These are phyloP conservation scores for Irpex sp. DNA, from an alignment of 1,284 basidiomycete genomes.

Conservation along the genomic window DNA sequence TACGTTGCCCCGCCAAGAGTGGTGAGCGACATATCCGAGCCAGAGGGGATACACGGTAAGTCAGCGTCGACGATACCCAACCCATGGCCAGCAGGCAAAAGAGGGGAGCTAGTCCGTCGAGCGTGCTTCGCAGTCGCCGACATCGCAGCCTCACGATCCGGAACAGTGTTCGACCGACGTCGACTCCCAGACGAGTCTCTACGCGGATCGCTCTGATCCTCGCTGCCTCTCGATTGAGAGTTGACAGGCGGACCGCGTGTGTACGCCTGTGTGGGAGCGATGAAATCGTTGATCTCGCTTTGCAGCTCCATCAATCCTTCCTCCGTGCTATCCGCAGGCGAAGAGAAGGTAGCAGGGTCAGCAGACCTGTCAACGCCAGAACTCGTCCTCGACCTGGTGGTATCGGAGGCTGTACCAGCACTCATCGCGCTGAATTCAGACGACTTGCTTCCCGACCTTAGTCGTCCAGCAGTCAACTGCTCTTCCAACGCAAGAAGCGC, in stretches of 20 bases:
- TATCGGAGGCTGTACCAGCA: background rate
- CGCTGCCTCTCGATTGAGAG: background rate
- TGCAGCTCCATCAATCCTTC: constrained; percentile 29
- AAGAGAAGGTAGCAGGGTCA: constrained; percentile 13
- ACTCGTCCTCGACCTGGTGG: constrained; percentile 4
- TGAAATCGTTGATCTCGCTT: constrained; percentile 25
- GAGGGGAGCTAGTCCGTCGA: constrained; percentile 26
- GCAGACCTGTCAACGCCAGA: constrained; percentile 5
- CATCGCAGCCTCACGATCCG: constrained; percentile 11
- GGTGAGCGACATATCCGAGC: constrained; percentile 16
- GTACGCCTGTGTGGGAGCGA: constrained; percentile 15
- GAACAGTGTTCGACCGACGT: constrained; percentile 24
- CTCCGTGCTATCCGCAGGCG: constrained; percentile 25
- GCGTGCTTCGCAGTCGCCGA: constrained; percentile 14
- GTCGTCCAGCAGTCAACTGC: constrained; percentile 7
- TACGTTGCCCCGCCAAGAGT: constrained; percentile 14
- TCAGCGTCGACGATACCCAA: background rate
- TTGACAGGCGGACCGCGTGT: background rate
- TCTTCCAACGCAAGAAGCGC: constrained; percentile 6
- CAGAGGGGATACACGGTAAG: constrained; percentile 10
- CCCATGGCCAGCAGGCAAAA: constrained; percentile 14
- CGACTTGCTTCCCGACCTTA: constrained; percentile 16
- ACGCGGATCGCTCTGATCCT: background rate
- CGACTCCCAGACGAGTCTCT: constrained; percentile 6
- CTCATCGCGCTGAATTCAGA: constrained; percentile 12